Evolutionary conservation across 768 basidiomycete species (phyloP).

Genomic region (Tricholomella constricta): DNA sequence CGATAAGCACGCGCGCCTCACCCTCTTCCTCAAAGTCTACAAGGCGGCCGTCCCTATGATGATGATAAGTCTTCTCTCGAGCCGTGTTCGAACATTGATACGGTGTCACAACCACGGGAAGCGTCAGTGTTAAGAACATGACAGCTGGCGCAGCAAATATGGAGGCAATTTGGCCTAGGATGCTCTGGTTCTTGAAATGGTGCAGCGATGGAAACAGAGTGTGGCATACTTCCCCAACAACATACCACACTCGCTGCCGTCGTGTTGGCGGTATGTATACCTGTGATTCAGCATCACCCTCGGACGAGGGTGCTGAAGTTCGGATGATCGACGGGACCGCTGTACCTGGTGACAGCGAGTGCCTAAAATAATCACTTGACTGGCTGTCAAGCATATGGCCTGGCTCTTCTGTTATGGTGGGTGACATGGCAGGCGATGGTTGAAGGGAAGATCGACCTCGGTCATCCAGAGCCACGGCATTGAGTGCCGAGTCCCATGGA

Average conservation of each 20-base stretch:
- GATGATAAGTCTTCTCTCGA: conserved; percentile 44
- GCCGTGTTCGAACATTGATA: conserved; percentile 37
- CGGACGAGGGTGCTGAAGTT: conserved; percentile 50
- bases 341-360: conserved; percentile 17
- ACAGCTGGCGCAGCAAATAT: conserved; percentile 88
- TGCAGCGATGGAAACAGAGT: conserved; percentile 87
- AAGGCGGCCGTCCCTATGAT: conserved; percentile 44
- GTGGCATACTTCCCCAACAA: conserved; percentile 48
- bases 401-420: conserved; percentile 24
- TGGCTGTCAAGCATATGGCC: conserved; percentile 13
- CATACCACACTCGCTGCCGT: conserved; percentile 38
- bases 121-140: conserved; percentile 79
- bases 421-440: conserved; percentile 20
- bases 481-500: conserved; percentile 54
- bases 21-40: conserved; percentile 79
- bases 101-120: conserved; percentile 83
- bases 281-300: conserved; percentile 47
- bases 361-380: conserved; percentile 18
- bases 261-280: conserved; percentile 41
- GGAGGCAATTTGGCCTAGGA: conserved; percentile 70
- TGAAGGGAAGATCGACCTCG: conserved; percentile 32
- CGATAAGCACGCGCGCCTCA: conserved; percentile 65
- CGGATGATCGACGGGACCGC: conserved; percentile 58
- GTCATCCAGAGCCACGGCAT: conserved; percentile 48
- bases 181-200: conserved; percentile 67